A percentile compares a stretch with the other conserved stretches of the same genome.
These are phyloP conservation scores for Cicer bijugum DNA, from an alignment of 306 rosid genomes.

Conservation along the genomic window DNA sequence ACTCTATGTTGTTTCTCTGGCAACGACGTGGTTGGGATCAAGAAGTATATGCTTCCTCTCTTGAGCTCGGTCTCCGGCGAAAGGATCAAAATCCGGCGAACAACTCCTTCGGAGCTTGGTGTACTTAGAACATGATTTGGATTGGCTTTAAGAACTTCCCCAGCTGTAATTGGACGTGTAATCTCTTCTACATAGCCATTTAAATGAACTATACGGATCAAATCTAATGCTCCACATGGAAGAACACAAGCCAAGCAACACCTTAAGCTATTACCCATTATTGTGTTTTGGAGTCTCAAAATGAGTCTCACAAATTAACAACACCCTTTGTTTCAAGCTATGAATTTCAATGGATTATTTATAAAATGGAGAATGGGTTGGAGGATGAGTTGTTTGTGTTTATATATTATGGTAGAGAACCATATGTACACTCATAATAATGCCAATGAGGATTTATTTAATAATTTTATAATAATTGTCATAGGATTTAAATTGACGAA, in stretches of 20 bases:
- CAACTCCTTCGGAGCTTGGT: constrained; percentile 74
- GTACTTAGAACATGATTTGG: constrained; percentile 86
- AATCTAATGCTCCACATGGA: constrained; percentile 86
- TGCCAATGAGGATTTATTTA: constrained; percentile 12
- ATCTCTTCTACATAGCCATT: constrained; percentile 82
- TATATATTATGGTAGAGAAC: constrained; percentile 45
- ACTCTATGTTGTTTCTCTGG: constrained; percentile 57
- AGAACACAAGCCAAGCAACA: constrained; percentile 94
- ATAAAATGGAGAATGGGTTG: constrained; percentile 36
- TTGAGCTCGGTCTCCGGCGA: constrained; percentile 85
- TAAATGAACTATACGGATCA: constrained; percentile 86
- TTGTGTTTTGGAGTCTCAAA: background rate
- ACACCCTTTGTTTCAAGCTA: background rate
- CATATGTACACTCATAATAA: constrained; percentile 34
- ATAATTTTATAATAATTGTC: constrained; percentile 33
- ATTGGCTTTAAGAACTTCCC: constrained; percentile 73
- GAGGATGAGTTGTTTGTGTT: constrained; percentile 39
- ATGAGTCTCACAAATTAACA: background rate
- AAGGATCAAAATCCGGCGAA: constrained; percentile 70
- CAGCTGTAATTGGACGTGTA: constrained; percentile 73
- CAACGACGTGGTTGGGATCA: constrained; percentile 73
- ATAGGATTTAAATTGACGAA: constrained; percentile 49
- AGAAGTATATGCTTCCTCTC: constrained; percentile 86
- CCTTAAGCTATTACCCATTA: constrained; percentile 87
- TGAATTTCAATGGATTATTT: constrained; percentile 28